phyloP scores from a whole-genome alignment of 2,329 filamentous ascomycete genomes.

The Xenoacremonium recifei region DNA sequence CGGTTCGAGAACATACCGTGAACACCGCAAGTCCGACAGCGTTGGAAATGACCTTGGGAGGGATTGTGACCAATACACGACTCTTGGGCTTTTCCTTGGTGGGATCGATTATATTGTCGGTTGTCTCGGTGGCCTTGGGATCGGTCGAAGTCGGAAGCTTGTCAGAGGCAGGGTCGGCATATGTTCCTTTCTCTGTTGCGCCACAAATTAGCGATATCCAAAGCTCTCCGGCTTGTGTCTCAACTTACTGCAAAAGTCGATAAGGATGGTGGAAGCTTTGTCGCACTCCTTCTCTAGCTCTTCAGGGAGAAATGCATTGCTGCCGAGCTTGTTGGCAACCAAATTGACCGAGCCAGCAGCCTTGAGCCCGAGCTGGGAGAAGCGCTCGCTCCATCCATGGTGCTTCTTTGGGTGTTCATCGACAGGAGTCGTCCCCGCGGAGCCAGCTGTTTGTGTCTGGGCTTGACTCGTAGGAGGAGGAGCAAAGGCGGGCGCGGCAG shows the following conservation, averaged over 20 bases:
- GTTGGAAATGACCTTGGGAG: slow-evolving; percentile 59
- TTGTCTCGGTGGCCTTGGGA: slow-evolving; percentile 27
- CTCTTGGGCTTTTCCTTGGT: slow-evolving; percentile 41
- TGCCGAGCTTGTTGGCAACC: slow-evolving; percentile 78
- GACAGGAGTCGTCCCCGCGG: slow-evolving; percentile 6
- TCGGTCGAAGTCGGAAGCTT: slow-evolving; percentile 30
- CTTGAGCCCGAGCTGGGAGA: slow-evolving; percentile 36
- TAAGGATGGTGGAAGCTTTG: slow-evolving; percentile 82
- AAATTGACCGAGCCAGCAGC: slow-evolving; percentile 74
- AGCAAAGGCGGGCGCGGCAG: slow-evolving; percentile 29
- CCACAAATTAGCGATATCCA: background rate
- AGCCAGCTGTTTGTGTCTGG: slow-evolving; percentile 4
- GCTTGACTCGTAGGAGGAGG: slow-evolving; percentile 21
- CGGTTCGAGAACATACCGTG: no score
- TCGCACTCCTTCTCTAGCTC: slow-evolving; percentile 86
- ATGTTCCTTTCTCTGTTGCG: slow-evolving; percentile 49
- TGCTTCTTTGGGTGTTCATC: slow-evolving; percentile 17
- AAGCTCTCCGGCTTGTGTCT: background rate
- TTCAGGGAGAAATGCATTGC: slow-evolving; percentile 82
- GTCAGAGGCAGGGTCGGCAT: slow-evolving; percentile 36
- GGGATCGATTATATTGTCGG: slow-evolving; percentile 28
- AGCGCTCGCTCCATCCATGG: slow-evolving; percentile 28
- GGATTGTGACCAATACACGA: slow-evolving; percentile 53
- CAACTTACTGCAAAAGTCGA: slow-evolving; percentile 77
- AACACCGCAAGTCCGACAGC: slow-evolving; percentile 71